A percentile compares a stretch with the other conserved stretches of the same genome.
Conservation (phyloP, 805 yeast species). For the Metschnikowia cubensis region DNA sequence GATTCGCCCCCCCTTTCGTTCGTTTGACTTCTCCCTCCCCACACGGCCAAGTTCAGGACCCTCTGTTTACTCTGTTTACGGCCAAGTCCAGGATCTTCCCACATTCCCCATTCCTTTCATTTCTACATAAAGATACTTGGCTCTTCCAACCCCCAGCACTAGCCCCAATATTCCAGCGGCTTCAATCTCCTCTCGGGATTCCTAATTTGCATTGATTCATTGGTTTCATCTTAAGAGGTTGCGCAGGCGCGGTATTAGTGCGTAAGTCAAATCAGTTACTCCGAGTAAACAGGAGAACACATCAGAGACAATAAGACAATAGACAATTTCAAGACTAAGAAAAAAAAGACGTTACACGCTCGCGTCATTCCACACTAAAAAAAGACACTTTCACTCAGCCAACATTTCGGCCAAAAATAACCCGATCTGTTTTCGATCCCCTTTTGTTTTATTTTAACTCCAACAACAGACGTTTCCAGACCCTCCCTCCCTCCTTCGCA, state of each 20-base stretch:
- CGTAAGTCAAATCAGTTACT: background rate
- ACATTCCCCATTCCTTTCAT: background rate
- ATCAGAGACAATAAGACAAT: background rate
- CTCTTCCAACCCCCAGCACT: background rate
- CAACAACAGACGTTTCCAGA: no score
- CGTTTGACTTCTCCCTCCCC: background rate
- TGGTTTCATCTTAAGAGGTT: background rate
- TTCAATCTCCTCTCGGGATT: background rate
- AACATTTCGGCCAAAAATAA: no score
- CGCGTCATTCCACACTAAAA: background rate
- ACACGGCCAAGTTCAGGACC: background rate
- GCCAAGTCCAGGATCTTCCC: background rate
- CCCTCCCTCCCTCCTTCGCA: no score
- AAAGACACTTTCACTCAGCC: no score
- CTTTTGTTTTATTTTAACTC: no score
- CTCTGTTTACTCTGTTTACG: background rate
- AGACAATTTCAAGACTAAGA: background rate
- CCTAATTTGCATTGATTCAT: background rate
- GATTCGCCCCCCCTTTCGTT: background rate
- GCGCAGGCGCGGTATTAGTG: background rate
- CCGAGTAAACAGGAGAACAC: background rate
- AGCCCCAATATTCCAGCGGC: background rate
- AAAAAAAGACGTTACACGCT: background rate
- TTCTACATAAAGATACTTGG: background rate
- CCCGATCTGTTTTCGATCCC: no score